A percentile compares a stretch with the other conserved stretches of the same genome.
phyloP scores from a whole-genome alignment of 805 yeast genomes.

The Jamesozyma hellenica region DNA sequence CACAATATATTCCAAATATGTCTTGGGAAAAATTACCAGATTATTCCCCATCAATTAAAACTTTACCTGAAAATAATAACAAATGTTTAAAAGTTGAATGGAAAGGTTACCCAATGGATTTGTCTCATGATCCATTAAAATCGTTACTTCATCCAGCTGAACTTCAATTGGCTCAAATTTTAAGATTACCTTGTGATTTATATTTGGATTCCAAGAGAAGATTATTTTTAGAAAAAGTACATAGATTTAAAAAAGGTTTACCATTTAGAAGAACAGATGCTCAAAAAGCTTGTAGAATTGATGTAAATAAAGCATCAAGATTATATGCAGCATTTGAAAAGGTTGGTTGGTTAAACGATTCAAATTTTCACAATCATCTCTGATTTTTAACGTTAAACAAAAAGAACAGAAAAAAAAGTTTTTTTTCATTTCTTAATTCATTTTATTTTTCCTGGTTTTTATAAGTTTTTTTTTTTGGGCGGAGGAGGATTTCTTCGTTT shows the following conservation, averaged over 20 bases:
- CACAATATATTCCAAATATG: slow-evolving; percentile 31
- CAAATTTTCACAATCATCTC: slow-evolving; percentile 42
- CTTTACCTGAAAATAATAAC: slow-evolving; percentile 52
- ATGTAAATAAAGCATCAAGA: slow-evolving; percentile 88
- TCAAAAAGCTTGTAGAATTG: slow-evolving; percentile 92
- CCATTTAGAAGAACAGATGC: slow-evolving; percentile 94
- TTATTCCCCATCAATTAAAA: slow-evolving; percentile 55
- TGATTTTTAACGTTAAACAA: no score
- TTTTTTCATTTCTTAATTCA: no score
- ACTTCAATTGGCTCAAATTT: slow-evolving; percentile 66
- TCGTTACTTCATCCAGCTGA: slow-evolving; percentile 82
- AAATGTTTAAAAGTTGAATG: slow-evolving; percentile 81
- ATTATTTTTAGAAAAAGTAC: slow-evolving; percentile 78
- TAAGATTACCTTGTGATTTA: slow-evolving; percentile 76
- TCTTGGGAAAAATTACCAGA: slow-evolving; percentile 67
- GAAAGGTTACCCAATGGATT: slow-evolving; percentile 96
- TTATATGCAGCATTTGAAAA: slow-evolving; percentile 79
- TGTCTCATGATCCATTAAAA: slow-evolving; percentile 62
- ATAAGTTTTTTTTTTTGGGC: no score
- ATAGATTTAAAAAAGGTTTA: slow-evolving; percentile 50
- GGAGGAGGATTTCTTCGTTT: no score
- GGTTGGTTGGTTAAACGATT: slow-evolving; percentile 84
- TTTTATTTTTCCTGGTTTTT: no score
- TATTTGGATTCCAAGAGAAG: slow-evolving; percentile 73
- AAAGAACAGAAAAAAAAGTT: no score